These are phyloP conservation scores for Leucosporidium creatinivorum DNA, from an alignment of 768 basidiomycete species.

Conservation along the genomic window DNA sequence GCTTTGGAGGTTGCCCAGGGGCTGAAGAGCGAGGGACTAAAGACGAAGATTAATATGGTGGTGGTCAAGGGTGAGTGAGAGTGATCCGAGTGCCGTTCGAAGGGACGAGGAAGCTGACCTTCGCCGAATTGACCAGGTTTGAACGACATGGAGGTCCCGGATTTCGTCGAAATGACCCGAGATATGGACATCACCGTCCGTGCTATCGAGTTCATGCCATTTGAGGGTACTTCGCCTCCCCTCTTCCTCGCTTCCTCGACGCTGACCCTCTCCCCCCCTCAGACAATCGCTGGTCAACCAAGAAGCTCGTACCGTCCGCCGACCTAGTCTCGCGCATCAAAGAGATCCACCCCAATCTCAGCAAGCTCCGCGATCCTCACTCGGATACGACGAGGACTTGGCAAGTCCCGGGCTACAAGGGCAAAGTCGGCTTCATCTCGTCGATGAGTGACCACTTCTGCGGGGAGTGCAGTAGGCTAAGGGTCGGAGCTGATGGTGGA, in stretches of 20 bases:
- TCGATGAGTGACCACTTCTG: constrained; percentile 94
- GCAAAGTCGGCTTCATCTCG: constrained; percentile 74
- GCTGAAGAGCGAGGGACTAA: constrained; percentile 22
- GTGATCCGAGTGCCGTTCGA: neutral
- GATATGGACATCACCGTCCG: constrained; percentile 60
- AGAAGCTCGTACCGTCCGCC: constrained; percentile 71
- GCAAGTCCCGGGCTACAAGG: constrained; percentile 61
- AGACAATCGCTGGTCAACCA: constrained; percentile 80
- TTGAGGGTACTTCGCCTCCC: constrained; percentile 53
- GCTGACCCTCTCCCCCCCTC: neutral
- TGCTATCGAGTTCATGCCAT: constrained; percentile 93
- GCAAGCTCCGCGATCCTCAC: constrained; percentile 54
- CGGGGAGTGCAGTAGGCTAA: constrained; percentile 69
- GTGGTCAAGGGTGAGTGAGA: constrained; percentile 54
- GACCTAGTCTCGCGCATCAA: constrained; percentile 55
- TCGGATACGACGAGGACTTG: constrained; percentile 79
- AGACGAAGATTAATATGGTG: constrained; percentile 77
- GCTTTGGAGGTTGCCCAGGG: constrained; percentile 54
- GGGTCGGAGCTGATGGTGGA: constrained; percentile 82
- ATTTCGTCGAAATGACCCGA: constrained; percentile 70
- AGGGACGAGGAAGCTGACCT: neutral
- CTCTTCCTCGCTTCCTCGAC: neutral
- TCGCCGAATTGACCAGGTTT: constrained; percentile 40
- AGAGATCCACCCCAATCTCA: constrained; percentile 49
- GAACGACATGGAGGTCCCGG: constrained; percentile 70